phyloP scores from a whole-genome alignment of 306 rosid genomes.

The Dryas alaskensis region DNA sequence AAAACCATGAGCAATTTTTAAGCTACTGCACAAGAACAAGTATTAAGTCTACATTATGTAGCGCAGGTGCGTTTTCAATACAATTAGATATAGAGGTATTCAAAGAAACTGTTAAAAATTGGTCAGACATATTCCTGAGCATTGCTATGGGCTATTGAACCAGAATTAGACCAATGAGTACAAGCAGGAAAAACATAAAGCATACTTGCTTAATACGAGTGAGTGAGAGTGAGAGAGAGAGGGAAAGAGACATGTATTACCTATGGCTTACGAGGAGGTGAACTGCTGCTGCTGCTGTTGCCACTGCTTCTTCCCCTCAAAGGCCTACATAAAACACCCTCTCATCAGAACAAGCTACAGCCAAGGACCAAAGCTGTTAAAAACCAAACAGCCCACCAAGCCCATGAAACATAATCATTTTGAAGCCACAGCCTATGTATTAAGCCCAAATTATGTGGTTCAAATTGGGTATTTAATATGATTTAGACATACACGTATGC shows the following conservation, averaged over 20 bases:
- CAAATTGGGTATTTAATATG: background rate
- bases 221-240: slow-evolving; percentile 18
- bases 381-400: background rate
- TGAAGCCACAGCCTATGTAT: too few species aligned
- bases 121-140: too few species aligned
- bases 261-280: slow-evolving; percentile 71
- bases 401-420: background rate
- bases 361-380: background rate
- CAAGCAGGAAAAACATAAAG: too few species aligned
- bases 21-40: background rate
- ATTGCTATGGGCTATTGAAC: too few species aligned
- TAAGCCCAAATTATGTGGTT: background rate
- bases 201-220: too few species aligned
- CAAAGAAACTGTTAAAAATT: background rate
- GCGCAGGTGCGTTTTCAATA: background rate
- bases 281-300: slow-evolving; percentile 89
- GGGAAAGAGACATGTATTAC: background rate
- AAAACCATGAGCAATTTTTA: background rate
- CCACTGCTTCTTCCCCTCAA: slow-evolving; percentile 82
- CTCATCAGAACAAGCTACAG: background rate
- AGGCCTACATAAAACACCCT: slow-evolving; percentile 47
- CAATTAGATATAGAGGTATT: background rate
- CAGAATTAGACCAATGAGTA: too few species aligned
- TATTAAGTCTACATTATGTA: background rate
- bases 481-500: background rate